A percentile compares a stretch with the other conserved stretches of the same genome.
These are phyloP conservation scores for Otatea glauca DNA, from an alignment of 176 grass and related monocot genomes.

Conservation along the genomic window DNA sequence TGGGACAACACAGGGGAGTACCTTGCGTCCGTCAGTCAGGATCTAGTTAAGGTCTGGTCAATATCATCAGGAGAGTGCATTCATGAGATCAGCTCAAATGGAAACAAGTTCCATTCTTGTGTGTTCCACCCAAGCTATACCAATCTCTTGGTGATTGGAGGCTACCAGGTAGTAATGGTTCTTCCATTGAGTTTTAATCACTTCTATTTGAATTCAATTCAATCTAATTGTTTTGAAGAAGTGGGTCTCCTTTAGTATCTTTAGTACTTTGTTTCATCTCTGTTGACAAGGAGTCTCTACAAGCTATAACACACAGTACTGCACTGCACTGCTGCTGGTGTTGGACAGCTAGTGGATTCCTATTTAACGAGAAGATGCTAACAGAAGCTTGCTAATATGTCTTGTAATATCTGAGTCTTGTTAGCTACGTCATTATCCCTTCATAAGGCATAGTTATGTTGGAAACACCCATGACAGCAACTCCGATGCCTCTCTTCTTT, in stretches of 20 bases:
- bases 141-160: conserved; percentile 88
- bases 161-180: conserved; percentile 69
- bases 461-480: not conserved
- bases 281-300: not conserved
- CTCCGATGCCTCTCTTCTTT: not conserved
- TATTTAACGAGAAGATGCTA: not conserved
- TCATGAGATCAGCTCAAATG: conserved; percentile 89
- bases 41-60: conserved; percentile 96
- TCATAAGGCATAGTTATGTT: not conserved
- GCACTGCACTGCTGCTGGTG: not conserved
- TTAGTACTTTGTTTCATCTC: not conserved
- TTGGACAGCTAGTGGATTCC: not conserved
- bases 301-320: not conserved
- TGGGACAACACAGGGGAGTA: conserved; percentile 89
- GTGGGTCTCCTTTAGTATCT: not conserved
- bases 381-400: not conserved
- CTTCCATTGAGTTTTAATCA: conserved; percentile 3
- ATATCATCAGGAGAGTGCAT: conserved; percentile 80
- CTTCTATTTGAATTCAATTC: not conserved
- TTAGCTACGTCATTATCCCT: not conserved
- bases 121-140: conserved; percentile 90
- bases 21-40: conserved; percentile 92
- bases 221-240: not conserved
- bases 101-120: conserved; percentile 97
- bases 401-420: not conserved